Evolutionary conservation across 148 eudicot species (phyloP).

Genomic region (Polygonum maritimum): DNA sequence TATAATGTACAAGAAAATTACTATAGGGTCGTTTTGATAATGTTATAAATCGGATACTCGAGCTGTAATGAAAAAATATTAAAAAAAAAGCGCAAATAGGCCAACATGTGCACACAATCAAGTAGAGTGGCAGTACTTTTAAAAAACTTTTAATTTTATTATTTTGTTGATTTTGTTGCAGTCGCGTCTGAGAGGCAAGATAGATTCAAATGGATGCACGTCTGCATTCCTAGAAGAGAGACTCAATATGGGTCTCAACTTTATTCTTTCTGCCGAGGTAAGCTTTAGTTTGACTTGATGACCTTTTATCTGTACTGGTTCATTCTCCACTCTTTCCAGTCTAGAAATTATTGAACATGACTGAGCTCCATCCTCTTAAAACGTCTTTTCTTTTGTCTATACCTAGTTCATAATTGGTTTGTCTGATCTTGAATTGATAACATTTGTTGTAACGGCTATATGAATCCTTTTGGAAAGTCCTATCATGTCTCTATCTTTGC

Average conservation of each 20-base stretch:
- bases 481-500: neutral
- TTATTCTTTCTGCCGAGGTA: constrained; percentile 93
- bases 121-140: neutral
- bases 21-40: no score
- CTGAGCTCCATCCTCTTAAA: neutral
- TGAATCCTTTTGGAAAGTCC: neutral
- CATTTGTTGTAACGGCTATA: neutral
- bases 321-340: neutral
- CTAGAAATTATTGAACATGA: neutral
- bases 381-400: neutral
- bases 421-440: neutral
- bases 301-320: neutral
- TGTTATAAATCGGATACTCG: neutral
- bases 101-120: neutral
- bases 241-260: constrained; percentile 72
- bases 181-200: constrained; percentile 91
- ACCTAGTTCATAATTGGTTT: neutral
- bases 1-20: neutral
- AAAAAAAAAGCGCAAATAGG: neutral
- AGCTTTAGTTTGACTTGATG: neutral
- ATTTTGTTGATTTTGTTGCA: constrained; percentile 16
- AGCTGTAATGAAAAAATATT: neutral
- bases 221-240: constrained; percentile 85
- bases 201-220: constrained; percentile 81
- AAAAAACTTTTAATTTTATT: neutral